Conservation (phyloP, 768 basidiomycete species). For the Tricholoma flavovirens region DNA sequence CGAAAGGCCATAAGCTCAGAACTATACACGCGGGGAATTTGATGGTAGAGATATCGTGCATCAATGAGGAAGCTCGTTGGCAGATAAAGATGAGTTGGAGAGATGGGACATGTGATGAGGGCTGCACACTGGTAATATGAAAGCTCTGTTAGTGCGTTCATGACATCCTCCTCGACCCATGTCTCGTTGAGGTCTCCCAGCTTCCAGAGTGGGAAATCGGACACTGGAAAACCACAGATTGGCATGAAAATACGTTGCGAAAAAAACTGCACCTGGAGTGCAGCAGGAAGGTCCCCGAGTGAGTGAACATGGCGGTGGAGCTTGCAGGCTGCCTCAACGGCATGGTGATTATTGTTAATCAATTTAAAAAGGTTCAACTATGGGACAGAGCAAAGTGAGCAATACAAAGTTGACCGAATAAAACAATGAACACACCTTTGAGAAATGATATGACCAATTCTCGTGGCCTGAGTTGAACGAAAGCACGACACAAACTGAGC, state of each 20-base stretch:
- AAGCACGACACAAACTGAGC: not conserved
- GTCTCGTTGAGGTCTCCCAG: not conserved
- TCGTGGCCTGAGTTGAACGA: not conserved
- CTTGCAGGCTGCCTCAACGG: too few relatives aligned
- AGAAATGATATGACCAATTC: not conserved
- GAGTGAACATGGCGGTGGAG: not conserved
- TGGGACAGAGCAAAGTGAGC: not conserved
- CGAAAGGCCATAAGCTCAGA: too few relatives aligned
- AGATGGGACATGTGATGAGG: too few relatives aligned
- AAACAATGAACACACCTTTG: not conserved
- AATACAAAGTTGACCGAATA: not conserved
- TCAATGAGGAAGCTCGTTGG: too few relatives aligned
- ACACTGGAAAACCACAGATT: not conserved
- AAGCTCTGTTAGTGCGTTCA: not conserved
- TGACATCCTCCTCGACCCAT: not conserved
- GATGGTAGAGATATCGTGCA: too few relatives aligned
- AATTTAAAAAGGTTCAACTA: too few relatives aligned
- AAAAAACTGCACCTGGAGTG: not conserved
- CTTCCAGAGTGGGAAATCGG: not conserved
- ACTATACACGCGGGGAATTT: too few relatives aligned
- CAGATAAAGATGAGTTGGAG: too few relatives aligned
- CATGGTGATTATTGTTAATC: too few relatives aligned
- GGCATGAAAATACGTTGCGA: not conserved
- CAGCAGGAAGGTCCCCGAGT: too few relatives aligned
- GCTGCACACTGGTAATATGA: not conserved